Conservation (phyloP, 176 grass and related monocot species). For the Tuctoria greenei region DNA sequence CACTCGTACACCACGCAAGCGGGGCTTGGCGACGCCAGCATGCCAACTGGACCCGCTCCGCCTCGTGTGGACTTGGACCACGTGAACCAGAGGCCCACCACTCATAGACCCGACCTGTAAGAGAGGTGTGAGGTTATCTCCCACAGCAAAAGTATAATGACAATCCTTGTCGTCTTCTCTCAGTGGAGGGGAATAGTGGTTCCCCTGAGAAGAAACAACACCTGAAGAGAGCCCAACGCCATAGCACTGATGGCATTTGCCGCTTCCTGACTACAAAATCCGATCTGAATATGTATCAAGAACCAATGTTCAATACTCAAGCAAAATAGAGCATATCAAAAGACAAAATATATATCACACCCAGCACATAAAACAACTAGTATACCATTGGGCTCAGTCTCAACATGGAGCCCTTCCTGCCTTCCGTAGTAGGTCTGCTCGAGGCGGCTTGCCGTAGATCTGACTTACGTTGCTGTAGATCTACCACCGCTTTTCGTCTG, state of each 20-base stretch:
- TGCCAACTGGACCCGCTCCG: no score
- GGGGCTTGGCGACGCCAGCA: no score
- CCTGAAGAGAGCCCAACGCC: conserved; percentile 46
- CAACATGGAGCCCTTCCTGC: no score
- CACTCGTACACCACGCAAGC: no score
- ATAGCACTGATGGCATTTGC: conserved; percentile 49
- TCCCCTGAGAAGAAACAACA: conserved; percentile 42
- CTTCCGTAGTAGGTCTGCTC: no score
- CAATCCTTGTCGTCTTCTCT: conserved; percentile 97
- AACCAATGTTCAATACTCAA: not conserved
- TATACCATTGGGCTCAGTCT: no score
- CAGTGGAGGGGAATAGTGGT: conserved; percentile 63
- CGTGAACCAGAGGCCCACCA: no score
- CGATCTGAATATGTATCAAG: conserved; percentile 64
- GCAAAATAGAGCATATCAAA: not conserved
- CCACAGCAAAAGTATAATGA: conserved; percentile 84
- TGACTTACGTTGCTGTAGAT: no score
- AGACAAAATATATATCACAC: not conserved
- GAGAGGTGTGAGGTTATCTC: conserved; percentile 86
- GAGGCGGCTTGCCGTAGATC: no score
- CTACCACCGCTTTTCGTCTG: no score
- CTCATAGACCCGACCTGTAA: no score
- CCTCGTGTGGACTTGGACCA: no score
- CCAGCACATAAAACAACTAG: not conserved
- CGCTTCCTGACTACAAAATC: conserved; percentile 76